phyloP scores from a whole-genome alignment of 2,329 filamentous ascomycete species.

The Sphaerostilbella broomeana region DNA sequence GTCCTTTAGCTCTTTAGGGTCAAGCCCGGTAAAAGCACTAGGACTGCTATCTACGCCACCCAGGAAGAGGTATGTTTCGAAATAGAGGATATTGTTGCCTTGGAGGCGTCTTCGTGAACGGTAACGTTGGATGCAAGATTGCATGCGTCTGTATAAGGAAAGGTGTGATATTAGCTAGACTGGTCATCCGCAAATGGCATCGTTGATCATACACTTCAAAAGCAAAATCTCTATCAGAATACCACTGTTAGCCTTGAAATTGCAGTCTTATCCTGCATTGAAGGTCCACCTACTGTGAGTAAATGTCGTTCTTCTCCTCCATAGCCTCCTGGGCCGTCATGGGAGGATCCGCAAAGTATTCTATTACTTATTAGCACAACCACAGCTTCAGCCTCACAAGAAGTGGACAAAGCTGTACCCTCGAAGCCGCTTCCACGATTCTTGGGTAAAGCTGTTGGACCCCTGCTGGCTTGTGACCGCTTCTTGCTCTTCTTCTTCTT shows the following conservation, averaged over 20 bases:
- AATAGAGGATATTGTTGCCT: slow-evolving; percentile 53
- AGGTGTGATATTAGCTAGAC: background rate
- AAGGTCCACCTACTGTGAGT: slow-evolving; percentile 50
- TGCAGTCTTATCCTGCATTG: too few species aligned
- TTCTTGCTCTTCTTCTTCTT: slow-evolving; percentile 18
- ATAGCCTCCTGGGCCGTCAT: slow-evolving; percentile 62
- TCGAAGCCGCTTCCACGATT: slow-evolving; percentile 62
- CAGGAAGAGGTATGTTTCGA: slow-evolving; percentile 74
- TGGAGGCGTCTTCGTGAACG: slow-evolving; percentile 69
- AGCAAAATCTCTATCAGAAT: slow-evolving; percentile 35
- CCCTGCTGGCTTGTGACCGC: slow-evolving; percentile 22
- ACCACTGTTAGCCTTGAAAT: slow-evolving; percentile 18
- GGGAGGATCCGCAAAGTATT: slow-evolving; percentile 74
- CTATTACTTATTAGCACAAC: slow-evolving; percentile 27
- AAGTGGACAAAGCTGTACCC: slow-evolving; percentile 32
- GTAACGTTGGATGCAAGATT: slow-evolving; percentile 78
- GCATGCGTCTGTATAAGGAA: slow-evolving; percentile 61
- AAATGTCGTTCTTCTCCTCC: slow-evolving; percentile 59
- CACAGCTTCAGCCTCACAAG: background rate
- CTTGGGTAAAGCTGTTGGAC: slow-evolving; percentile 36
- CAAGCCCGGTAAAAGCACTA: slow-evolving; percentile 55
- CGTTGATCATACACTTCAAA: slow-evolving; percentile 47
- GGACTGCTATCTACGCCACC: slow-evolving; percentile 65
- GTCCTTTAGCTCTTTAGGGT: slow-evolving; percentile 44
- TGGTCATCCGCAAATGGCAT: background rate